Percentiles rank a stretch among this genome's conserved stretches.
These are phyloP conservation scores for Didymella arachidicola DNA, from an alignment of 2,329 filamentous ascomycete species.

Conservation along the genomic window DNA sequence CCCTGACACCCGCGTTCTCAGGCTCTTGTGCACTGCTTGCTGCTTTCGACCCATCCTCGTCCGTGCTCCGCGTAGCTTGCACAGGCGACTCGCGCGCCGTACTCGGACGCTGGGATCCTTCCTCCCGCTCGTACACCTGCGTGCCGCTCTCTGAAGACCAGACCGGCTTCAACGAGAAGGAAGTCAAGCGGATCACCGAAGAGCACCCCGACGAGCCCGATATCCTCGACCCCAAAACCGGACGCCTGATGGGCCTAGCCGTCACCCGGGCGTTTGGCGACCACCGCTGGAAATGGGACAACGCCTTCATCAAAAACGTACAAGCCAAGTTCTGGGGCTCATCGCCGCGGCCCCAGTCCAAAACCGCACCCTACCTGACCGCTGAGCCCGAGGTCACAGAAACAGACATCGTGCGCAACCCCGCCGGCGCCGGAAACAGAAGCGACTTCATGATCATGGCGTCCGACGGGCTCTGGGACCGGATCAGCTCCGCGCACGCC, in stretches of 20 bases:
- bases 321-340: conserved; percentile 61
- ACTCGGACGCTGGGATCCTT: conserved; percentile 60
- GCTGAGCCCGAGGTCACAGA: conserved; percentile 71
- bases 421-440: conserved; percentile 27
- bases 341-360: conserved; percentile 53
- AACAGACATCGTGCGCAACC: conserved; percentile 56
- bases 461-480: conserved; percentile 72
- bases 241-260: conserved; percentile 67
- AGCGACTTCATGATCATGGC: conserved; percentile 70
- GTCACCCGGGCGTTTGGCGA: conserved; percentile 75
- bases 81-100: conserved; percentile 74
- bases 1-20: conserved; percentile 52
- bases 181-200: conserved; percentile 62
- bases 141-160: conserved; percentile 69
- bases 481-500: conserved; percentile 64
- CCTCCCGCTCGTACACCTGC: conserved; percentile 58
- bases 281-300: conserved; percentile 71
- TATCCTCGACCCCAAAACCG: conserved; percentile 61
- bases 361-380: conserved; percentile 72
- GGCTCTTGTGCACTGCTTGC: conserved; percentile 72
- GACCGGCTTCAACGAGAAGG: conserved; percentile 68
- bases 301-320: conserved; percentile 57
- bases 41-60: conserved; percentile 64
- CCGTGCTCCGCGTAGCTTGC: conserved; percentile 68
- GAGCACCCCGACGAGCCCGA: conserved; percentile 70